These are phyloP conservation scores for Coniophora puteana DNA, from an alignment of 1,284 basidiomycete species.

Conservation along the genomic window DNA sequence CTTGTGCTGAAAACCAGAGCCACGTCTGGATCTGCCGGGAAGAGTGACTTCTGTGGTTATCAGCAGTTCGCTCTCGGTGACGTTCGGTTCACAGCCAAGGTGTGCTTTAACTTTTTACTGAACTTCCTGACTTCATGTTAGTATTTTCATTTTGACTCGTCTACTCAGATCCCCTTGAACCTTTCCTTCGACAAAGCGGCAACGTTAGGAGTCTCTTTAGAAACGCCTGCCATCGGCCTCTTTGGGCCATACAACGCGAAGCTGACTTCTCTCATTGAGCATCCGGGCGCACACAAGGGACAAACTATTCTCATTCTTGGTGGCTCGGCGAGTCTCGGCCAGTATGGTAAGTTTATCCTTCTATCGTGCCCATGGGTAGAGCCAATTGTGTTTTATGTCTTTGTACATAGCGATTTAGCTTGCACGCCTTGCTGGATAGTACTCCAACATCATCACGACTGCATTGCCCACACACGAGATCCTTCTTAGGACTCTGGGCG, in stretches of 20 bases:
- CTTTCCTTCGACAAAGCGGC: conserved; percentile 32
- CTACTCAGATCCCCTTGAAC: conserved; percentile 29
- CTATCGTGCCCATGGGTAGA: background rate
- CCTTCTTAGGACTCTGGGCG: conserved; percentile 11
- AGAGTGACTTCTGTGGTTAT: conserved; percentile 19
- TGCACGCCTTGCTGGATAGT: conserved; percentile 32
- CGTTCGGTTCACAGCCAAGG: conserved; percentile 28
- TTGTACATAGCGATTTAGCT: conserved; percentile 31
- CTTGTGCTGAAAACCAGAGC: background rate
- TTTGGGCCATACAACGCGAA: conserved; percentile 24
- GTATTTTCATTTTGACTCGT: no score
- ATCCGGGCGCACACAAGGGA: conserved; percentile 31
- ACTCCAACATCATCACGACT: conserved; percentile 31
- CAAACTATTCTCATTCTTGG: conserved; percentile 40
- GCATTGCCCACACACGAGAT: conserved; percentile 9
- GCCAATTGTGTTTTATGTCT: background rate
- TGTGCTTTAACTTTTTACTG: conserved; percentile 11
- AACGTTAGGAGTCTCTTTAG: conserved; percentile 31
- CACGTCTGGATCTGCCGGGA: background rate
- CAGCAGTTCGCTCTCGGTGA: conserved; percentile 29
- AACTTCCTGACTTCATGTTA: background rate
- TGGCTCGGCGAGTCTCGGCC: conserved; percentile 41
- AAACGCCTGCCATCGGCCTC: conserved; percentile 33
- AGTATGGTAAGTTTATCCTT: conserved; percentile 29
- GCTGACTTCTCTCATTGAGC: conserved; percentile 31